Base-by-base conservation (phyloP, 768 basidiomycete species). In the Psilocybe azurescens region DNA sequence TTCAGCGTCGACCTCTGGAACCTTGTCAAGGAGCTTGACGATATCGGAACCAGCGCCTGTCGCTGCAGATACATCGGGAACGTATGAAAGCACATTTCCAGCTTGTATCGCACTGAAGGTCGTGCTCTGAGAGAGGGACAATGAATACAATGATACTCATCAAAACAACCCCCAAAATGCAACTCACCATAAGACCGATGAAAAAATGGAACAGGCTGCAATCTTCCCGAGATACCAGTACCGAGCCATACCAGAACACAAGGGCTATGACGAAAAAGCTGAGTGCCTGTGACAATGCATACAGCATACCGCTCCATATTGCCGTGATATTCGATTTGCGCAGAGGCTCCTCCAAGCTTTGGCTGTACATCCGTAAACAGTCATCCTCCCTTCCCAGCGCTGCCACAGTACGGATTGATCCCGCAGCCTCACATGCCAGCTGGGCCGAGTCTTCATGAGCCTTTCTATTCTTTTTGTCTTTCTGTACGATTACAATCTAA, bases 391-490 rank as follows among this genome's bases (percentile, higher is more conserved):
- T 81, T 0, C 94, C 96, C 49, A 98, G 79, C 0, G 89, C 82
- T 4, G 95, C 94, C 29, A 98, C 95, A 1, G 96, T 97, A 46
- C 93, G 85, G 67, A 98, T 96, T 4, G 96, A 83, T 9, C 84
- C 90, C 24, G 94, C 93, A 24, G 94, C 94, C 73, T 98, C 96
- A 66, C 94, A 95, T 46, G 95, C 95, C 16, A 95, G 72, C 64
- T 97, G 94, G 2, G 95, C 93, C 18, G 92, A 93, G 2, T 74
- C 75, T 65, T 89, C 91, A 71, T 98, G 94, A 0, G 88, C 79
- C 66, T 82, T 81, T 77, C 93, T 94, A 80, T 94, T 95, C 62
- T 79, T 73, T 69, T 91, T 86, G 67, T 93, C 95, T 73, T 96
- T 97, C 64, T 95, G 75, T 1, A 95, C 92, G 61, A 97, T 94